Conservation (phyloP, 768 basidiomycete genomes). For the Sistotremastrum niveocremeum region DNA sequence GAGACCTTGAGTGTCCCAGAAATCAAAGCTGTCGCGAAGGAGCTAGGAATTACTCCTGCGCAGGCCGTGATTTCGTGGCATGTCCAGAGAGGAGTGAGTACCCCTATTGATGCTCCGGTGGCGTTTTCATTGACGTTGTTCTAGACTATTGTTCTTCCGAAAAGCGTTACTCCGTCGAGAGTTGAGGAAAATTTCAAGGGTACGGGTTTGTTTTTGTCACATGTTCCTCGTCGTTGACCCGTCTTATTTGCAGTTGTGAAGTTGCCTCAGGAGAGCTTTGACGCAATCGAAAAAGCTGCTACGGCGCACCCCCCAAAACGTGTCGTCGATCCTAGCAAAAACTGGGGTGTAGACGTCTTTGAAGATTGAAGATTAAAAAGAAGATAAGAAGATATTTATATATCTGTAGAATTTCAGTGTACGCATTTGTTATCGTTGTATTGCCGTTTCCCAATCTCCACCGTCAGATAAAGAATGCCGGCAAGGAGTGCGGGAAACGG, state of each 20-base stretch:
- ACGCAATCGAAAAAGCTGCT: constrained; percentile 9
- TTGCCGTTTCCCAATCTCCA: too few relatives aligned
- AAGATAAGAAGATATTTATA: too few relatives aligned
- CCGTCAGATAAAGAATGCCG: too few relatives aligned
- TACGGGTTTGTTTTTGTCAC: constrained; percentile 12
- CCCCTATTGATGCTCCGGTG: not conserved
- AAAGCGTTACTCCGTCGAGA: constrained; percentile 58
- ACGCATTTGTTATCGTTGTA: too few relatives aligned
- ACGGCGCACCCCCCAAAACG: constrained; percentile 38
- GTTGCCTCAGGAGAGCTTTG: constrained; percentile 4
- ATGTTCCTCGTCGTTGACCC: too few relatives aligned
- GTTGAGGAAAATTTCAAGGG: constrained; percentile 60
- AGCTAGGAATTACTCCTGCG: constrained; percentile 59
- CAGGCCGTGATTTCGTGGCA: constrained; percentile 68
- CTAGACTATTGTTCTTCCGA: constrained; percentile 60
- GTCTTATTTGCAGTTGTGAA: too few relatives aligned
- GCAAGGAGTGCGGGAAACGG: too few relatives aligned
- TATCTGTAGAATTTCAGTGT: too few relatives aligned
- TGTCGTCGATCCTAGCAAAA: constrained; percentile 42
- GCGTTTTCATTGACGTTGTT: not conserved
- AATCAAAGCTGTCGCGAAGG: constrained; percentile 43
- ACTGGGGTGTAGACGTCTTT: constrained; percentile 56
- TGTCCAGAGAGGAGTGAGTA: constrained; percentile 56
- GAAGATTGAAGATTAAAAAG: constrained; percentile 19
- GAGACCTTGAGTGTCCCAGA: constrained; percentile 45